These are phyloP conservation scores for Cutaneotrichosporon arboriforme DNA, from an alignment of 1,284 basidiomycete species.

Conservation along the genomic window DNA sequence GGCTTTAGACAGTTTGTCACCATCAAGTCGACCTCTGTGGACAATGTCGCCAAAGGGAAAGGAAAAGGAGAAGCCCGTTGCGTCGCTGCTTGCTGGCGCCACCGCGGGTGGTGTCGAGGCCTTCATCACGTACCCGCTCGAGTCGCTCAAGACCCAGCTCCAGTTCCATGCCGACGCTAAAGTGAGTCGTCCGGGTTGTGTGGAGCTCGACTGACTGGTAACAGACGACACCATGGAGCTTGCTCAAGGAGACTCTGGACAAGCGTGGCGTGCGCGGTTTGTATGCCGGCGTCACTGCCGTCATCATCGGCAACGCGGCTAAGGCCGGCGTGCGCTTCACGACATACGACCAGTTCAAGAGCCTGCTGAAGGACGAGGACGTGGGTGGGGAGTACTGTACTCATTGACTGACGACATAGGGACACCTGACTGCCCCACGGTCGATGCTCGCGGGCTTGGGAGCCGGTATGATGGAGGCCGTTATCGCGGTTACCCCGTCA, in stretches of 20 bases:
- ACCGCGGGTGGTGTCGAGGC: slow-evolving; percentile 89
- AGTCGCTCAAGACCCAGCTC: slow-evolving; percentile 70
- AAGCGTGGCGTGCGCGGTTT: slow-evolving; percentile 69
- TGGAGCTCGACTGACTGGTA: slow-evolving; percentile 56
- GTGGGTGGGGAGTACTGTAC: slow-evolving; percentile 49
- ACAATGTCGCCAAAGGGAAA: slow-evolving; percentile 26
- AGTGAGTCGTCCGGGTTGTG: slow-evolving; percentile 54
- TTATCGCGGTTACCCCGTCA: slow-evolving; percentile 92
- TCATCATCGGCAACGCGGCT: slow-evolving; percentile 80
- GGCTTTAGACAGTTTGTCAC: neutral
- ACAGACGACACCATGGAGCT: slow-evolving; percentile 63
- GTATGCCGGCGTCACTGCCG: slow-evolving; percentile 78
- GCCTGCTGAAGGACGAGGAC: slow-evolving; percentile 70
- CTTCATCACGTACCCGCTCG: slow-evolving; percentile 64
- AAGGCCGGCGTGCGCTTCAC: slow-evolving; percentile 95
- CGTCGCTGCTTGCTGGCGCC: slow-evolving; percentile 78
- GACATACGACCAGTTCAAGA: slow-evolving; percentile 91
- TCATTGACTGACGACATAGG: slow-evolving; percentile 53
- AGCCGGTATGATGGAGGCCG: slow-evolving; percentile 88
- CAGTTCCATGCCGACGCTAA: slow-evolving; percentile 48
- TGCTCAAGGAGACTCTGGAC: slow-evolving; percentile 64
- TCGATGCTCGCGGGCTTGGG: slow-evolving; percentile 86
- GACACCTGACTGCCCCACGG: slow-evolving; percentile 76
- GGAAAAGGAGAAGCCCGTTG: slow-evolving; percentile 64
- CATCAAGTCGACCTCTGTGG: neutral